Conservation (phyloP, 1,284 basidiomycete species). For the Rhodotorula sp. region DNA sequence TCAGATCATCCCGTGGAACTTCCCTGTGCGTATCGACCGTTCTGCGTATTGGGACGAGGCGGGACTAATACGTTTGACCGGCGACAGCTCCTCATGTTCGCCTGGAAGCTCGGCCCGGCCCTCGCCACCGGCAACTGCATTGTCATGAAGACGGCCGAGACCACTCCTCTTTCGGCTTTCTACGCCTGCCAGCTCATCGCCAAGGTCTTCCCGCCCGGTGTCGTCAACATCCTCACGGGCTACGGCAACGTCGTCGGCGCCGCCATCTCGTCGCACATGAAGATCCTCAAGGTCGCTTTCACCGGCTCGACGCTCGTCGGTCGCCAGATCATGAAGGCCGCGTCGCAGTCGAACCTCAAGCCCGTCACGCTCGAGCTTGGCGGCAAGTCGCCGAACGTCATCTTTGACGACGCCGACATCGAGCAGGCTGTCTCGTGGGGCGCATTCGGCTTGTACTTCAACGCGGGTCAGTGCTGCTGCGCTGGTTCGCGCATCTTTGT, state of each 20-base stretch:
- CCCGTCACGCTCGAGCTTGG: slow-evolving; percentile 91
- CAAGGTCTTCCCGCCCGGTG: slow-evolving; percentile 87
- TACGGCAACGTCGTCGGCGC: slow-evolving; percentile 80
- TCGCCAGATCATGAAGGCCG: slow-evolving; percentile 77
- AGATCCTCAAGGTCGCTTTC: slow-evolving; percentile 58
- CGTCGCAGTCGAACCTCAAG: slow-evolving; percentile 83
- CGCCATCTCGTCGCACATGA: slow-evolving; percentile 66
- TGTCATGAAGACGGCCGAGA: slow-evolving; percentile 74
- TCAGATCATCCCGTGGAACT: slow-evolving; percentile 65
- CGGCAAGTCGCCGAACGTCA: slow-evolving; percentile 65
- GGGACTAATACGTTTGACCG: too few relatives aligned
- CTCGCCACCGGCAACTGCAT: slow-evolving; percentile 80
- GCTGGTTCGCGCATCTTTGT: slow-evolving; percentile 85
- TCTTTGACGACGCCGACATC: slow-evolving; percentile 56
- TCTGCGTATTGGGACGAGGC: too few relatives aligned
- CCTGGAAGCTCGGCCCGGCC: slow-evolving; percentile 81
- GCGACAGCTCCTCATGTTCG: slow-evolving; percentile 73
- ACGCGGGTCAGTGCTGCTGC: slow-evolving; percentile 72
- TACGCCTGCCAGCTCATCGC: slow-evolving; percentile 50
- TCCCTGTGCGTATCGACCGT: background rate
- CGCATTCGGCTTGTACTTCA: slow-evolving; percentile 46
- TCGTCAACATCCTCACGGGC: slow-evolving; percentile 68
- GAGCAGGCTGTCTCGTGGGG: slow-evolving; percentile 81
- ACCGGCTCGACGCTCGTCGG: slow-evolving; percentile 72
- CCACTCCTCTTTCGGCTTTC: slow-evolving; percentile 77